These are phyloP conservation scores for Umbellularia californica DNA, from an alignment of 164 flowering plant species.

Conservation along the genomic window DNA sequence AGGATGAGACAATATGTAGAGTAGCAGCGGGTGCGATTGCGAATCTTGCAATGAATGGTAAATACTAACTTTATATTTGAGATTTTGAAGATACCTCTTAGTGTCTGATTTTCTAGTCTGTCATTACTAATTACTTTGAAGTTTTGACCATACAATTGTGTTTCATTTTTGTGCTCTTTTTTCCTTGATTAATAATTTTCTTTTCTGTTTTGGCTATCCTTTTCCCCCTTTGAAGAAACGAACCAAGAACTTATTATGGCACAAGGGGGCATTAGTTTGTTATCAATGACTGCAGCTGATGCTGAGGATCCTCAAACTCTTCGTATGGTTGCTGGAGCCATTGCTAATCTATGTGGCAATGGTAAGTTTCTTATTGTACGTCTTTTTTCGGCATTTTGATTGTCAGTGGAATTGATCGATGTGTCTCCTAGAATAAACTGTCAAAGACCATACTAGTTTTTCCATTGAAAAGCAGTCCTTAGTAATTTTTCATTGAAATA, in stretches of 20 bases:
- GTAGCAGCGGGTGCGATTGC: conserved; percentile 98
- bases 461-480: not conserved
- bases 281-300: conserved; percentile 67
- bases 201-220: not conserved
- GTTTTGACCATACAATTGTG: not conserved
- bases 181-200: too few relatives aligned
- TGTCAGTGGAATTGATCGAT: not conserved
- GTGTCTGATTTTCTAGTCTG: not conserved
- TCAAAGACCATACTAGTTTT: not conserved
- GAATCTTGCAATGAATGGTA: conserved; percentile 97
- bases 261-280: conserved; percentile 78
- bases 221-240: conserved; percentile 45
- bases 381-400: not conserved
- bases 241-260: conserved; percentile 96
- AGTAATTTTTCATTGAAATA: not conserved
- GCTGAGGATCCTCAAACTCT: conserved; percentile 97
- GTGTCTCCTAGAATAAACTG: not conserved
- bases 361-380: conserved; percentile 38
- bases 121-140: not conserved
- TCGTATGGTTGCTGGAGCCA: conserved; percentile 98
- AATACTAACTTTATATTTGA: not conserved
- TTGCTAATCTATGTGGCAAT: conserved; percentile 97
- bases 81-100: not conserved
- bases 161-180: too few relatives aligned
- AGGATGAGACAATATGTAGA: conserved; percentile 84